phyloP scores from a whole-genome alignment of 2,329 filamentous ascomycete genomes.

The Aspergillus floridensis region DNA sequence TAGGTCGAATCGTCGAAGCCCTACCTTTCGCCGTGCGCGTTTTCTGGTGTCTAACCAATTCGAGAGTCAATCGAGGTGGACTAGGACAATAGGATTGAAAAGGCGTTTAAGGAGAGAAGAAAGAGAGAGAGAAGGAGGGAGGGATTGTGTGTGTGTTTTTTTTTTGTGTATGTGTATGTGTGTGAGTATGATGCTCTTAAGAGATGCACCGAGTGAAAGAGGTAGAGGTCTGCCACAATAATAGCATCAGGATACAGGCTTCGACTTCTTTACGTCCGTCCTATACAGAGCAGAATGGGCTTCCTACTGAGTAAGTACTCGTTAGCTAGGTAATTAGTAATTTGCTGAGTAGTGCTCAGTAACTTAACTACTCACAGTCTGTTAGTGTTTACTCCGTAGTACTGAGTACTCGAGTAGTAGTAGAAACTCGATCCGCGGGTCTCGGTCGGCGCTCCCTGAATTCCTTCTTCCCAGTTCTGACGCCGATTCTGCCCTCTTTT shows the following conservation, averaged over 20 bases:
- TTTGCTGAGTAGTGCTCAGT: too few species aligned
- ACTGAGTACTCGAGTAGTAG: background rate
- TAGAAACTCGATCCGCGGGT: slow-evolving; percentile 15
- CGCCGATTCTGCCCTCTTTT: slow-evolving; percentile 12
- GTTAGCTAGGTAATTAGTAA: too few species aligned
- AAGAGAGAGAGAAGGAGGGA: background rate
- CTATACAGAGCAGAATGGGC: too few species aligned
- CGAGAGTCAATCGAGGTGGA: background rate
- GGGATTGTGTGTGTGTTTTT: background rate
- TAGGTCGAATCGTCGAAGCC: slow-evolving; percentile 9
- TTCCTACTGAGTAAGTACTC: too few species aligned
- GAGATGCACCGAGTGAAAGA: too few species aligned
- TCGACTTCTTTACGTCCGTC: too few species aligned
- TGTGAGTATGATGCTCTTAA: too few species aligned
- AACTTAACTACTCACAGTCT: too few species aligned
- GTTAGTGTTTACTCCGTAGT: too few species aligned
- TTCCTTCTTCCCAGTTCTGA: slow-evolving; percentile 17
- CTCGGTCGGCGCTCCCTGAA: slow-evolving; percentile 23
- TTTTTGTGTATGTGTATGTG: background rate
- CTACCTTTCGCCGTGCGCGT: slow-evolving; percentile 16
- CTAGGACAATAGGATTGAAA: background rate
- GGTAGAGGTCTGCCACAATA: too few species aligned
- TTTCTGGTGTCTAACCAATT: slow-evolving; percentile 17
- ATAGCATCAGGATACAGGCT: too few species aligned
- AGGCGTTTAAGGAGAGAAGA: slow-evolving; percentile 2